Base-by-base conservation (phyloP, 768 basidiomycete species). In the Cytidiella melzeri region DNA sequence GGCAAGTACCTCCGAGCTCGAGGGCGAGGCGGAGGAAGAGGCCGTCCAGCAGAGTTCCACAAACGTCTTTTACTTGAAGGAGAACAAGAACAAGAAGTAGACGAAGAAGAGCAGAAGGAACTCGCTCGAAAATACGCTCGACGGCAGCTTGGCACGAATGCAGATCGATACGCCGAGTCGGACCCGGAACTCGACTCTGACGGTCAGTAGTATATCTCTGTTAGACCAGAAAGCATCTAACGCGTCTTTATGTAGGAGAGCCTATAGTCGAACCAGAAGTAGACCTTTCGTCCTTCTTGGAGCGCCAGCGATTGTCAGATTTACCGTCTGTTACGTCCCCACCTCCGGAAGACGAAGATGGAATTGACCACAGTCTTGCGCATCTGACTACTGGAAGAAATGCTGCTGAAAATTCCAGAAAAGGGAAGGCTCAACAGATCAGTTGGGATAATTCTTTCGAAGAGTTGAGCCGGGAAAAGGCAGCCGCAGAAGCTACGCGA, bases 1-100 rank as follows among this genome's bases (percentile, higher is more conserved):
- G 86, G 86, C 0, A 89, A 88, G 66, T 84, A 83, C 58, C 72
- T 88, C 18, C 79, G 86, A 23, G 83, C 87, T 10, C 68, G 82
- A 3, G 87, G 87, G 3, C 68, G 83, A 38, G 81, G 82, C 3
- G 69, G 75, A 23, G 75, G 82, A 0, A 57, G 57, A 9, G 82
- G 84, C 1, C 80, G 83, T 30, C 80, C 81, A 4, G 84, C 86
- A 45, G 80, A 79, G 56, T 88, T 85, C 62, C 60, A 65, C n/a
- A 68, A 73, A 57, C 78, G 82, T 4, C 68, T 86, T 6, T 43
- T 81, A 5, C 69, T 87, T 3, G 83, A 83, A 52, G 82, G 69
- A 13, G 87, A 88, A 61, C 61, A 63, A 13, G 57, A 54, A 4
- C 66, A 55, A 1, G 70, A 71, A 13, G 15, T 66, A 5, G 65